Evolutionary conservation across 306 rosid species (phyloP).

Genomic region (Prosopis cineraria): DNA sequence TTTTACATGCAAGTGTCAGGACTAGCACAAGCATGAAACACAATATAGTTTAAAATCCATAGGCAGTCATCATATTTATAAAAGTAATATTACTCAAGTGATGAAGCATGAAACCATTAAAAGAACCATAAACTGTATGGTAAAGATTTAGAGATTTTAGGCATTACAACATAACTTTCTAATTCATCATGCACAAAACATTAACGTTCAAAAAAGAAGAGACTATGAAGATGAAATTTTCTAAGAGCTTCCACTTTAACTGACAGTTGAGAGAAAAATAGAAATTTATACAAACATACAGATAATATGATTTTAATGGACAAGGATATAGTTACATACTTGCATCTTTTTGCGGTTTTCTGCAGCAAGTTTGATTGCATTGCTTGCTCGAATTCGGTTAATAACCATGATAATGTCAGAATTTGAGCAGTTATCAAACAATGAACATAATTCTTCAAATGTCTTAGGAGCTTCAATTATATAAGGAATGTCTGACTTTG

Average conservation of each 20-base stretch:
- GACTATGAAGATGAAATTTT: neutral
- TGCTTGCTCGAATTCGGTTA: slow-evolving; percentile 79
- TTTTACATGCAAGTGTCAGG: neutral
- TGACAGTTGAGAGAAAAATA: neutral
- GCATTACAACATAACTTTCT: neutral
- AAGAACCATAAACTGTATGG: neutral
- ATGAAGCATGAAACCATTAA: slow-evolving; percentile 4
- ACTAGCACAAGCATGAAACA: neutral
- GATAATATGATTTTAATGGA: slow-evolving; percentile 7
- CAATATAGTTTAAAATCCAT: slow-evolving; percentile 5
- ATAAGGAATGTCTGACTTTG: slow-evolving; percentile 67
- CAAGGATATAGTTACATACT: slow-evolving; percentile 48
- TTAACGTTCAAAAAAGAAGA: neutral
- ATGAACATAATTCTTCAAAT: slow-evolving; percentile 64
- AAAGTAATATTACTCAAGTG: neutral
- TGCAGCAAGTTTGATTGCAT: slow-evolving; percentile 80
- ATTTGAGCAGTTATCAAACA: slow-evolving; percentile 60
- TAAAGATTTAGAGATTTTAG: neutral
- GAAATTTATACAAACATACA: neutral
- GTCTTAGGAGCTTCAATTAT: slow-evolving; percentile 88
- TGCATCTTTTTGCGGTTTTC: slow-evolving; percentile 91
- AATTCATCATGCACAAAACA: slow-evolving; percentile 3
- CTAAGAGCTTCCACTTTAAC: slow-evolving; percentile 7
- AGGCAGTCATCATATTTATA: neutral
- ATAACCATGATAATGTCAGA: slow-evolving; percentile 64